Conservation (phyloP, 225 moss, liverwort and hornwort species). For the Marchantia paleacea region DNA sequence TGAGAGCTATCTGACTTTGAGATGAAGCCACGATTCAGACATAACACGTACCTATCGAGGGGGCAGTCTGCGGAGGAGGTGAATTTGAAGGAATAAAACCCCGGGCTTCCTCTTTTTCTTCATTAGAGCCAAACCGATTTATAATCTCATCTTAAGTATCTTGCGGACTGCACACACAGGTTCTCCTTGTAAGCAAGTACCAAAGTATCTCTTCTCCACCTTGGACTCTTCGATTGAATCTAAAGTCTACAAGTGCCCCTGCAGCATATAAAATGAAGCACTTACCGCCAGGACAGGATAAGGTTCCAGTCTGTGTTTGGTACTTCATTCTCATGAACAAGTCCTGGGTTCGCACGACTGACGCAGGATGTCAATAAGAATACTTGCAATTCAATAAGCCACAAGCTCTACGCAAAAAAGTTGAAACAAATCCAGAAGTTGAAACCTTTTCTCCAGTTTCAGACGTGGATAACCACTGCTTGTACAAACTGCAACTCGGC, state of each 20-base stretch:
- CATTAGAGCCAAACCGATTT: background rate
- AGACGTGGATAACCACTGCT: background rate
- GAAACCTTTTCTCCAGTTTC: background rate
- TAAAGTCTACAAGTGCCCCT: background rate
- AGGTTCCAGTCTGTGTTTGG: too few relatives aligned
- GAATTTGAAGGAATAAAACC: background rate
- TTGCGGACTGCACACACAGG: slow-evolving; percentile 5
- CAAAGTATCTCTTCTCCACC: background rate
- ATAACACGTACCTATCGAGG: background rate
- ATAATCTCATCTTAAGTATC: background rate
- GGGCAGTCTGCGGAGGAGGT: background rate
- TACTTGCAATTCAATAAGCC: background rate
- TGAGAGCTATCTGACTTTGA: too few relatives aligned
- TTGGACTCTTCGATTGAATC: background rate
- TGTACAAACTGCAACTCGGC: background rate
- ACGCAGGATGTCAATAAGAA: too few relatives aligned
- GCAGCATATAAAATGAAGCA: background rate
- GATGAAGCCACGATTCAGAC: too few relatives aligned
- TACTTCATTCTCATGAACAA: background rate
- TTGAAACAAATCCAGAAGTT: background rate
- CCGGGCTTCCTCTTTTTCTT: background rate
- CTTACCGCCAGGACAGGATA: too few relatives aligned
- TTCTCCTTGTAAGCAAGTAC: background rate
- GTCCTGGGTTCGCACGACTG: background rate
- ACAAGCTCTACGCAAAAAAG: background rate